These are phyloP conservation scores for Lentinula raphanica DNA, from an alignment of 768 basidiomycete species.

Conservation along the genomic window DNA sequence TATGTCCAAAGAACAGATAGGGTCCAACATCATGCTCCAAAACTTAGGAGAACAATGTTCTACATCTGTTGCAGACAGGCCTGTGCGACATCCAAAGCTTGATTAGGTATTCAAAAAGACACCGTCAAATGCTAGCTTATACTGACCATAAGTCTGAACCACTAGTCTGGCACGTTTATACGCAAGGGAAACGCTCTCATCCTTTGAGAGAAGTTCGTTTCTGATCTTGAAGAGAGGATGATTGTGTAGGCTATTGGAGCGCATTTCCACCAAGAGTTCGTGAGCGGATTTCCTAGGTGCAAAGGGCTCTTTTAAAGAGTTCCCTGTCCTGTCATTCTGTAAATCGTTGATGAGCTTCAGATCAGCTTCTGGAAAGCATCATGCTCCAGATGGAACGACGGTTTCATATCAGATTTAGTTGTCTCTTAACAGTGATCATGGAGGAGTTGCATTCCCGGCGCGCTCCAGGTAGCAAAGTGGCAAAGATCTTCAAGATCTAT, in stretches of 20 bases:
- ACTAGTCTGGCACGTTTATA: conserved; percentile 47
- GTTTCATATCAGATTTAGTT: not conserved
- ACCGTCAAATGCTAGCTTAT: not conserved
- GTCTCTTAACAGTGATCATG: not conserved
- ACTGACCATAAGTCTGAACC: conserved; percentile 43
- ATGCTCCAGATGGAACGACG: not conserved
- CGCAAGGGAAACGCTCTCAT: conserved; percentile 44
- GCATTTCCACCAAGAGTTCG: conserved; percentile 21
- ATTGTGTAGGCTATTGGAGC: conserved; percentile 28
- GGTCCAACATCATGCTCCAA: conserved; percentile 52
- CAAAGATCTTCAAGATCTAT: not conserved
- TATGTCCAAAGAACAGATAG: conserved; percentile 44
- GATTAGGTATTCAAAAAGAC: conserved; percentile 1
- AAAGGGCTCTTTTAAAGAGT: not conserved
- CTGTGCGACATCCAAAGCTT: conserved; percentile 18
- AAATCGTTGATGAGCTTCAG: not conserved
- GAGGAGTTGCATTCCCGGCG: not conserved
- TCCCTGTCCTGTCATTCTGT: not conserved
- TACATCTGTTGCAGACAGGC: conserved; percentile 41
- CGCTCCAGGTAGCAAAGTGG: not conserved
- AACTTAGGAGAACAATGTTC: conserved; percentile 43
- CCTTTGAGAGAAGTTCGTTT: conserved; percentile 37
- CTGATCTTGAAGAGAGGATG: conserved; percentile 43
- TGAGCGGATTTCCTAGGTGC: no score
- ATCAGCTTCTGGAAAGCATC: not conserved